Evolutionary conservation across 2,329 filamentous ascomycete species (phyloP).

Genomic region (Beauveria caledonica): DNA sequence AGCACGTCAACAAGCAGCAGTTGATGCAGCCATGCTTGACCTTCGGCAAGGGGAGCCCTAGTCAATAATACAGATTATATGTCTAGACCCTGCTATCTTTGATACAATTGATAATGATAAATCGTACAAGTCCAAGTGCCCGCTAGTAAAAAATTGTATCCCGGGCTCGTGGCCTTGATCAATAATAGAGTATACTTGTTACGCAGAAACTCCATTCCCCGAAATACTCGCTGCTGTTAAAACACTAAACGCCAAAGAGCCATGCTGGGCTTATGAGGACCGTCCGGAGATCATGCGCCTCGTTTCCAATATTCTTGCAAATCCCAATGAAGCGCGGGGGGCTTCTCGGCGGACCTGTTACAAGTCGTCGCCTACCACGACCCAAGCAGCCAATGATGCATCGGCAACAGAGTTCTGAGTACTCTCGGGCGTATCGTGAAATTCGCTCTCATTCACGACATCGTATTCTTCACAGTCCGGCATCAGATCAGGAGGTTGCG

Average conservation of each 20-base stretch:
- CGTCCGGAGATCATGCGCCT: slow-evolving; percentile 26
- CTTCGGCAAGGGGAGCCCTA: too few species aligned
- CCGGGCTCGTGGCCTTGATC: neutral
- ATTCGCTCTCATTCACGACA: slow-evolving; percentile 28
- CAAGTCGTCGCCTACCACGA: slow-evolving; percentile 38
- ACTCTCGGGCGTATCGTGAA: slow-evolving; percentile 23
- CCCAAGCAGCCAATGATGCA: slow-evolving; percentile 29
- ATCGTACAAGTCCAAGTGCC: neutral
- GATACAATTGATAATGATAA: neutral
- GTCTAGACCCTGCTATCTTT: too few species aligned
- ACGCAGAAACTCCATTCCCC: neutral
- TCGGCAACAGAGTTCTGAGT: slow-evolving; percentile 20
- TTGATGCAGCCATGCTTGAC: too few species aligned
- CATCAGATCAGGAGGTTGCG: slow-evolving; percentile 28
- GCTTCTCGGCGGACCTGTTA: slow-evolving; percentile 33
- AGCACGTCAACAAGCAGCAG: too few species aligned
- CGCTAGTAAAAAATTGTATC: neutral
- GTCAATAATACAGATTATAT: too few species aligned
- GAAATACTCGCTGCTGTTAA: neutral
- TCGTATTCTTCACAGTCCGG: slow-evolving; percentile 20
- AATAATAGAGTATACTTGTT: neutral
- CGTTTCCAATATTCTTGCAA: slow-evolving; percentile 19
- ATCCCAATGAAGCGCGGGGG: slow-evolving; percentile 22
- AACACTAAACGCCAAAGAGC: slow-evolving; percentile 14
- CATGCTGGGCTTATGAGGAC: slow-evolving; percentile 24